Evolutionary conservation across 2,329 filamentous ascomycete species (phyloP), one percentile per base, ranked within the genome.

Genomic region (Berkeleyomyces basicola): DNA sequence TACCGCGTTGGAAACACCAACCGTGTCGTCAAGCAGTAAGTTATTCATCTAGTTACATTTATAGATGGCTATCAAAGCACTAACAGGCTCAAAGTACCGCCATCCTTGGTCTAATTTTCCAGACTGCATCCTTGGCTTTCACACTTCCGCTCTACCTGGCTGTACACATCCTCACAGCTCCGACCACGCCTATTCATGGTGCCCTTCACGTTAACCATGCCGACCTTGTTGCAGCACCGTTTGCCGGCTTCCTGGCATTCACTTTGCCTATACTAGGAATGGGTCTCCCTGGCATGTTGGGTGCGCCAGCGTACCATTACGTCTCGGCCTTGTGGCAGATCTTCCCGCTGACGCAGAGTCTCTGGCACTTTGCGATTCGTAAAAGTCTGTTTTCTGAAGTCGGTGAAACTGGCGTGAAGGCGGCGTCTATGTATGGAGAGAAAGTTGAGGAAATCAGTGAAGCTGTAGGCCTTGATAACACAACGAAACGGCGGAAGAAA

Each of bases 241-340:
- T 55, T 36, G 58, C 47, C 7, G 49, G 47, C 14, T 37, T 63
- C 46, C 46, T 60, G 9, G 40, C 62, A 4, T 63, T 60, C 40
- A 55, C 39, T 6, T 23, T 63, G 36, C 62, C 62, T 3, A 36
- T 46, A 7, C 4, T 55, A 11, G 31, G 49, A 1, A 63, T 63
- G 51, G 53, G n/a, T 16, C 11, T 60, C 55, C 57, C 62, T 5
- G 16, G 16, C 31, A 14, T 42, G 16, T 9, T 60, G 4, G n/a
- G 11, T 14, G 14, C 46, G 7, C 58, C 62, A 7, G 3, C 9
- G 10, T 43, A 49, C 59, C 31, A 64, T 59, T 61, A 58, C 36
- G 23, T 37, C 59, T 47, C 23, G 31, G 63, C 63, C 44, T 7
- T 61, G 1, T 64, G 59, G 63, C 63, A 64, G 44, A n/a, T 64